Evolutionary conservation across 805 yeast genomes (phyloP).

Genomic region (Isabelozyma gotoi): DNA sequence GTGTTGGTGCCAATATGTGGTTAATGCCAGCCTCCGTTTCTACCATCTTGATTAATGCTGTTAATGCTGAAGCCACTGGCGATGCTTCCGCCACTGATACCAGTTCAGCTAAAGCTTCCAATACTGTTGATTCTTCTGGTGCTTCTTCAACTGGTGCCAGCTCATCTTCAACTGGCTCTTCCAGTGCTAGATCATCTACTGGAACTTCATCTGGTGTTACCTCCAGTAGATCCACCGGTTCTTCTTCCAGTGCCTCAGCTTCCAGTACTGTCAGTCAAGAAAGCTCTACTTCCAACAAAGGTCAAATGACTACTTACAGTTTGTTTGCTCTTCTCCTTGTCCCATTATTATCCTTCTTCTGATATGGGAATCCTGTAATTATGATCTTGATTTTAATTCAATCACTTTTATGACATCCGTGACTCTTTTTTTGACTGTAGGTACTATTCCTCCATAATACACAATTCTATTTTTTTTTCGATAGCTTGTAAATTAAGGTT

Average conservation of each 20-base stretch:
- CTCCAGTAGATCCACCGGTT: too few species aligned
- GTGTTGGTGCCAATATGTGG: slow-evolving; percentile 45
- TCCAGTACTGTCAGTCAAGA: background rate
- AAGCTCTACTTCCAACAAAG: background rate
- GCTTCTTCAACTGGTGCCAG: background rate
- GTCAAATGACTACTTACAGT: background rate
- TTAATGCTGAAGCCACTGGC: background rate
- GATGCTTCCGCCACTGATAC: background rate
- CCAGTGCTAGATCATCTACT: background rate
- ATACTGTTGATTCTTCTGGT: background rate
- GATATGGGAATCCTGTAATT: background rate
- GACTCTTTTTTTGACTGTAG: too few species aligned
- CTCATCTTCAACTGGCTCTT: background rate
- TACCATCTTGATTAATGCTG: slow-evolving; percentile 23
- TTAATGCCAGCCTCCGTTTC: slow-evolving; percentile 45
- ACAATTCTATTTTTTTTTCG: too few species aligned
- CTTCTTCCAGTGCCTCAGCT: background rate
- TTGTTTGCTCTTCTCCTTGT: background rate
- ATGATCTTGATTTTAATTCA: background rate
- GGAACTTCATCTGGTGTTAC: background rate
- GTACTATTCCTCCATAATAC: too few species aligned
- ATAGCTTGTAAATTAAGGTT: too few species aligned
- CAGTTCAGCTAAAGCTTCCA: background rate
- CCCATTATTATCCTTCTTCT: background rate
- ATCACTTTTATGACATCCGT: too few species aligned